Evolutionary conservation across 2,329 filamentous ascomycete genomes (phyloP), one percentile per base, ranked within the genome.

Genomic region (Endoconidiophora polonica): DNA sequence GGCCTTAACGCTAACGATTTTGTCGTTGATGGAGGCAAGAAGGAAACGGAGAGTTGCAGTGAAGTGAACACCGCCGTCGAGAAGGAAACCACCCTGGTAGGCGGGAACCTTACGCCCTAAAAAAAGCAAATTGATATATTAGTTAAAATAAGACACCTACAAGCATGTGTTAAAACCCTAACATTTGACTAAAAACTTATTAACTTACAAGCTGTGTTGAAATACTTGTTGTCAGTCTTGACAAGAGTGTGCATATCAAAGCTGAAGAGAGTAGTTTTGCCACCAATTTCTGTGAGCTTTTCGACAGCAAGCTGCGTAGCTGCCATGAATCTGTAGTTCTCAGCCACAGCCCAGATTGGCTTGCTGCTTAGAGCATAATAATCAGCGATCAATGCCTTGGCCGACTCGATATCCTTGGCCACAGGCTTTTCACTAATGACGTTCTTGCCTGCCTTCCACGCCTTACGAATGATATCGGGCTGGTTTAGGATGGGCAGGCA

Each of bases 51-150:
- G 69, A 0, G 65, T 77, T 5, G 83, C 83, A 5, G 79, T 67
- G 54, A 76, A 79, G 62, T 88, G 84, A 23, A 88, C 81, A 41
- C 84, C 83, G 12, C 76, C 81, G 58, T 88, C 83, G 2, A 88
- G 73, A 49, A 87, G 61, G 60, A 86, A 87, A 0, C 84, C 83
- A 49, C 83, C 84, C 62, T 86, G 82, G 59, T 85, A 75, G 48
- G 73, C 68, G 1, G 83, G 83, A 50, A 66, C 71, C 61, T 80
- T 81, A 49, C 84, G 76, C 84, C 83, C 52, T 54, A 37, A 2
- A 4, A 4, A n/a, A 41, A 43, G 33, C 18, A 20, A 46, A 16
- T 26, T 4, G 9, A 63, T 57, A 0, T 18, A 7, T 20, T 12
- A 6, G 39, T 24, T 22, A 23, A 2, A 6, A 36, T 2, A 16